Evolutionary conservation across 2,329 filamentous ascomycete species (phyloP).

Genomic region (Nemania sp.): DNA sequence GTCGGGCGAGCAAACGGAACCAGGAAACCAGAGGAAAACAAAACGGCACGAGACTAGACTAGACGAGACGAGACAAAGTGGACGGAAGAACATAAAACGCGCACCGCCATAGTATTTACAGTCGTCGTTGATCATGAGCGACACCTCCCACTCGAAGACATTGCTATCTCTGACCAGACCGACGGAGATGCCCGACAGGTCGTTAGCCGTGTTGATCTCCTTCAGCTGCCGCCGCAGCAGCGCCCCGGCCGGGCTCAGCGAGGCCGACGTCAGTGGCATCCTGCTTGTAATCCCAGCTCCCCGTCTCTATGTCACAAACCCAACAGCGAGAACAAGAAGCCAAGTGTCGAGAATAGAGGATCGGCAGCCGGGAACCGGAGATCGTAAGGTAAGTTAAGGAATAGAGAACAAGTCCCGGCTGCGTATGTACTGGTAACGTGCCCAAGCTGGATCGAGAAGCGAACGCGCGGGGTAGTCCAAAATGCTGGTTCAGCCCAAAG

Average conservation of each 20-base stretch:
- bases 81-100: slow-evolving; percentile 34
- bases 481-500: neutral
- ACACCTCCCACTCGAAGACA: slow-evolving; percentile 97
- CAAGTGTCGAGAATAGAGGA: neutral
- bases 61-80: neutral
- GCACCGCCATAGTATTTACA: slow-evolving; percentile 90
- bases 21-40: neutral
- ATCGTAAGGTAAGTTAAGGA: neutral
- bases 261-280: slow-evolving; percentile 49
- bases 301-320: no score
- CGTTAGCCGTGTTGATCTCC: slow-evolving; percentile 88
- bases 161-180: slow-evolving; percentile 83
- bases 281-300: no score
- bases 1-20: neutral
- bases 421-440: neutral
- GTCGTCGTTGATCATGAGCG: slow-evolving; percentile 97
- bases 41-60: neutral
- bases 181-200: slow-evolving; percentile 92
- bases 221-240: slow-evolving; percentile 86
- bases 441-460: neutral
- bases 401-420: neutral
- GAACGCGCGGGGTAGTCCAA: neutral
- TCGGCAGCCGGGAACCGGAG: neutral
- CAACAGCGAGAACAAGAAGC: no score
- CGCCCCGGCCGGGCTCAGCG: slow-evolving; percentile 60